Evolutionary conservation across 805 yeast species (phyloP).

Genomic region (Lachancea sp.): DNA sequence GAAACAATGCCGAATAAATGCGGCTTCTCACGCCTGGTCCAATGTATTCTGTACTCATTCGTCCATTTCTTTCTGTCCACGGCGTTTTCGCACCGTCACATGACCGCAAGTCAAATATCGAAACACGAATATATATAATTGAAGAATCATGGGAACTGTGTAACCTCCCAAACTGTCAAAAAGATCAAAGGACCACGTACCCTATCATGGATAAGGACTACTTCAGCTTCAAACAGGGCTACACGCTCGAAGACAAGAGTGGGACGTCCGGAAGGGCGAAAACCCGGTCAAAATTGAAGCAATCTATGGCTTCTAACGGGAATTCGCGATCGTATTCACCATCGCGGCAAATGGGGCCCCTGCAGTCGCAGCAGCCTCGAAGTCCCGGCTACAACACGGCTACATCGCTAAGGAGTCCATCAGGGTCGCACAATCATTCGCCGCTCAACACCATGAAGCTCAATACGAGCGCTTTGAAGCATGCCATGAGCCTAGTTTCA

Average conservation of each 20-base stretch:
- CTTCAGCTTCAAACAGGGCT: conserved; percentile 9
- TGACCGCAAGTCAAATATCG: too few relatives aligned
- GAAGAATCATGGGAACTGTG: background rate
- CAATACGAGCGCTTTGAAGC: conserved; percentile 1
- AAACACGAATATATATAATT: too few relatives aligned
- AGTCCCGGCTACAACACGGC: conserved; percentile 8
- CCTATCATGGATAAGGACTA: conserved; percentile 9
- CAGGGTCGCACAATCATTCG: conserved; percentile 4
- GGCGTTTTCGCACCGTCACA: too few relatives aligned
- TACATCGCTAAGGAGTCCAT: conserved; percentile 6
- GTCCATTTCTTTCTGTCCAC: too few relatives aligned
- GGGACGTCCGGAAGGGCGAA: background rate
- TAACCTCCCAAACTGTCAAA: background rate
- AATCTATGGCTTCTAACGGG: background rate
- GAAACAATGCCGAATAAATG: too few relatives aligned
- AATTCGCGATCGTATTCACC: conserved; percentile 6
- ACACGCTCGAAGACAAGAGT: conserved; percentile 3
- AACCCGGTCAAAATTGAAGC: conserved; percentile 3
- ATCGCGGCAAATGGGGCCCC: conserved; percentile 1
- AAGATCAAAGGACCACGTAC: background rate
- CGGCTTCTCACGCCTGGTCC: too few relatives aligned
- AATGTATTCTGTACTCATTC: too few relatives aligned
- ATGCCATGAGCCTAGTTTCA: conserved; percentile 7
- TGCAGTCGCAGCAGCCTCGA: conserved; percentile 3
- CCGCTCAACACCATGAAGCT: conserved; percentile 8